Evolutionary conservation across 345 rosid species (phyloP).

Genomic region (Ceriops decandra): DNA sequence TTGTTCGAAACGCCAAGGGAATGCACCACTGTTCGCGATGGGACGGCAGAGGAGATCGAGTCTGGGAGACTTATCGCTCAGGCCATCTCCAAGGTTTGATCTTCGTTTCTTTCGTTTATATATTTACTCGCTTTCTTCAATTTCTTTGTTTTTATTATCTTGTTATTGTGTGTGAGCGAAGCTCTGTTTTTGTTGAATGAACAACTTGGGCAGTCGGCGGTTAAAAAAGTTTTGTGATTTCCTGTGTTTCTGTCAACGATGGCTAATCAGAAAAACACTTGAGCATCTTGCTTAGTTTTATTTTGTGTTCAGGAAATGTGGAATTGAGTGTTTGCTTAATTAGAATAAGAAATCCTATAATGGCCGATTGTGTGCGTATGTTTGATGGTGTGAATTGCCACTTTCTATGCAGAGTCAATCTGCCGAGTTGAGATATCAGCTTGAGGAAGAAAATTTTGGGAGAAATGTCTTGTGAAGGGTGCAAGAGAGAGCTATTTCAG

Average conservation of each 20-base stretch:
- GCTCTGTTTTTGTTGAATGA: not conserved
- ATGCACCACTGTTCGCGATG: conserved; percentile 44
- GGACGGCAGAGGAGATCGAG: conserved; percentile 4
- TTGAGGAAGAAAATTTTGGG: conserved; percentile 29
- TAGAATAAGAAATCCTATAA: not conserved
- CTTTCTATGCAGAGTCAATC: conserved; percentile 38
- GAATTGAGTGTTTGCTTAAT: not conserved
- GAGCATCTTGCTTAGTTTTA: not conserved
- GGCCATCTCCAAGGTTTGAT: conserved; percentile 37
- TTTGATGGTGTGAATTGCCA: conserved; percentile 1
- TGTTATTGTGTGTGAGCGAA: not conserved
- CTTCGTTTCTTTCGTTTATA: not conserved
- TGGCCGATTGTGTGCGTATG: not conserved
- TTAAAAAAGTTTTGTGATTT: no score
- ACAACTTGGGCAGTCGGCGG: no score
- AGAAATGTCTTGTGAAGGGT: conserved; percentile 33
- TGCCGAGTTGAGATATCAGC: conserved; percentile 26
- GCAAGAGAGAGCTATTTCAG: conserved; percentile 13
- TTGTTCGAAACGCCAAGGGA: conserved; percentile 79
- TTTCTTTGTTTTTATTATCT: not conserved
- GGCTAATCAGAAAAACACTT: no score
- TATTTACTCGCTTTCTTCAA: not conserved
- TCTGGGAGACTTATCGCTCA: conserved; percentile 14
- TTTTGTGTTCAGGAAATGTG: not conserved
- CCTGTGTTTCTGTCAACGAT: no score